Evolutionary conservation across 2,329 filamentous ascomycete species (phyloP), one percentile per base, ranked within the genome.

Genomic region (Teratosphaeria nubilosa): DNA sequence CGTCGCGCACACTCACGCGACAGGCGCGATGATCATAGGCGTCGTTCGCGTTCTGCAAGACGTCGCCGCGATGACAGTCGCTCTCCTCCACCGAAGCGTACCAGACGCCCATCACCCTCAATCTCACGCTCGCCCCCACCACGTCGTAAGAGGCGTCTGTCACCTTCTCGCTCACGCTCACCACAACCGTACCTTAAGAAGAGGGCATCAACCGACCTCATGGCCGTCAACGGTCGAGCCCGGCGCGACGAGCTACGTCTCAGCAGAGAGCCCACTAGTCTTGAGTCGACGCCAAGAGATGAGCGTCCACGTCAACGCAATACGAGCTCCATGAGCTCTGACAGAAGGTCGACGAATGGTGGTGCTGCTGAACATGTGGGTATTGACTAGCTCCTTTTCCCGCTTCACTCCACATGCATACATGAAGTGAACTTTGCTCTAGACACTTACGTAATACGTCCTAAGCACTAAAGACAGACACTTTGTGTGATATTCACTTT

Each of bases 1-100:
- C 62, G 56, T 32, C 58, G 62, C 32, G 59, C 60, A 31, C 32
- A n/a, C 7, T 58, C 58, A 14, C 63, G 59, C 22, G 58, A 62
- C 25, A 54, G 58, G 27, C 56, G 60, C 56, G 14, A 53, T 16
- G 41, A 58, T 50, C 50, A 30, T 37, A 67, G 63, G 62, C 58
- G 56, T 41, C 66, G 64, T 58, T 69, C 66, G 60, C 64, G 60
- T 51, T 64, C 66, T 37, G 68, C 71, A 34, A 69, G 68, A 53
- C 69, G 70, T 27, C 66, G 68, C 50, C 64, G 59, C 90, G 53
- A 81, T 80, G 57, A 95, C 85, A 62, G 62, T 53, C 63, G 61
- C 59, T 66, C 63, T 9, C 66, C 66, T 34, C 62, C 64, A 20
- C 64, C 66, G 41, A 68, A 65, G 55, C 66, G 66, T 31, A 62